phyloP scores from a whole-genome alignment of 2,329 filamentous ascomycete species.

The Calonectria henricotiae region DNA sequence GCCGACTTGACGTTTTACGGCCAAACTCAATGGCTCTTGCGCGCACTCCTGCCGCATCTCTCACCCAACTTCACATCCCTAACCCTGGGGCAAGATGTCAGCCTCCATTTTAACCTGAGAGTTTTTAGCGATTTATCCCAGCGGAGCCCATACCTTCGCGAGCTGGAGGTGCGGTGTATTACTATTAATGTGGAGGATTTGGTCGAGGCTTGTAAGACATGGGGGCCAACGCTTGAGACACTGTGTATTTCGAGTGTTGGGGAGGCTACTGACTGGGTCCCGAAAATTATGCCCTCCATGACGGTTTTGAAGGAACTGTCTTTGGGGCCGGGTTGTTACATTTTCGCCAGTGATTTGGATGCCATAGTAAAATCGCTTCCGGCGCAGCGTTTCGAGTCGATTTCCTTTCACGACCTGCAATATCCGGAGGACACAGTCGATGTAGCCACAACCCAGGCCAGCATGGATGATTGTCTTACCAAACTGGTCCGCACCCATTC shows the following conservation, averaged over 20 bases:
- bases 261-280: background rate
- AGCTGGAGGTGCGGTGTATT: background rate
- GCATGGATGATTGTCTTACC: background rate
- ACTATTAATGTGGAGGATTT: slow-evolving; percentile 5
- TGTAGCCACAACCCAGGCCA: background rate
- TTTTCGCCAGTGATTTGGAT: background rate
- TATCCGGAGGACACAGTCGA: background rate
- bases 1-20: background rate
- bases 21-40: background rate
- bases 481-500: slow-evolving; percentile 24
- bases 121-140: slow-evolving; percentile 12
- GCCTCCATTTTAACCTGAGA: background rate
- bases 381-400: background rate
- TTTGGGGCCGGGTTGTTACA: background rate
- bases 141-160: slow-evolving; percentile 18
- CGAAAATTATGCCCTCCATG: slow-evolving; percentile 23
- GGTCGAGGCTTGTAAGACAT: slow-evolving; percentile 16
- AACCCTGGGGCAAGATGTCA: background rate
- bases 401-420: slow-evolving; percentile 2
- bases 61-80: slow-evolving; percentile 19
- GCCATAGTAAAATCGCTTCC: background rate
- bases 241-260: background rate
- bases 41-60: background rate
- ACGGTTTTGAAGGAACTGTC: background rate
- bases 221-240: slow-evolving; percentile 32